Percentiles rank a stretch among this genome's conserved stretches.
These are phyloP conservation scores for Colletotrichum siamense DNA, from an alignment of 2,329 filamentous ascomycete genomes.

Conservation along the genomic window DNA sequence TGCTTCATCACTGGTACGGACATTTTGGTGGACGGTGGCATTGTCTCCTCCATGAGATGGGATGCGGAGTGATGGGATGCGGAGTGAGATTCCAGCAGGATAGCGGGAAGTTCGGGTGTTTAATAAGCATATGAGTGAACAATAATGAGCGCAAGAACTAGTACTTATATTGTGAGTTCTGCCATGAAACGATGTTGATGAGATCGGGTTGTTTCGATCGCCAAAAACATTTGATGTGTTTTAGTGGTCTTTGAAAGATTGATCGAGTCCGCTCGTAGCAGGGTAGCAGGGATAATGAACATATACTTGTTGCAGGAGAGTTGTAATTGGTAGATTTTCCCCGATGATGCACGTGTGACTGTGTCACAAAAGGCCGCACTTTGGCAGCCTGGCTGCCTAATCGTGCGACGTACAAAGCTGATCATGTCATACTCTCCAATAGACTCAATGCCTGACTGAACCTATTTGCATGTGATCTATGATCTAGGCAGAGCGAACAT, in stretches of 20 bases:
- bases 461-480: no score
- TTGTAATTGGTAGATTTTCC: not conserved
- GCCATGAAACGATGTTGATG: not conserved
- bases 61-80: not conserved
- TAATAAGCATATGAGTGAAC: rapidly evolving
- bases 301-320: rapidly evolving
- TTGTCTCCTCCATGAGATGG: not conserved
- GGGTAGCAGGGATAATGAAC: rapidly evolving
- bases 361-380: not conserved
- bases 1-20: not conserved
- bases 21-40: not conserved
- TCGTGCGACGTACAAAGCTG: not conserved
- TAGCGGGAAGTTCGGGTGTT: rapidly evolving
- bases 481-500: not conserved
- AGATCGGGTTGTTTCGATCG: rapidly evolving
- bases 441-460: not conserved
- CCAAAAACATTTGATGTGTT: rapidly evolving
- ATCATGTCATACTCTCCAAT: rapidly evolving
- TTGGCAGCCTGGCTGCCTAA: not conserved
- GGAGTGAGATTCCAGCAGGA: not conserved
- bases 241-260: not conserved
- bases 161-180: rapidly evolving
- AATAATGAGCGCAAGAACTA: rapidly evolving
- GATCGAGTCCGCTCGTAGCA: not conserved
- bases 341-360: not conserved